Evolutionary conservation across 2,329 filamentous ascomycete species (phyloP).

Genomic region (Metarhizium robertsii): DNA sequence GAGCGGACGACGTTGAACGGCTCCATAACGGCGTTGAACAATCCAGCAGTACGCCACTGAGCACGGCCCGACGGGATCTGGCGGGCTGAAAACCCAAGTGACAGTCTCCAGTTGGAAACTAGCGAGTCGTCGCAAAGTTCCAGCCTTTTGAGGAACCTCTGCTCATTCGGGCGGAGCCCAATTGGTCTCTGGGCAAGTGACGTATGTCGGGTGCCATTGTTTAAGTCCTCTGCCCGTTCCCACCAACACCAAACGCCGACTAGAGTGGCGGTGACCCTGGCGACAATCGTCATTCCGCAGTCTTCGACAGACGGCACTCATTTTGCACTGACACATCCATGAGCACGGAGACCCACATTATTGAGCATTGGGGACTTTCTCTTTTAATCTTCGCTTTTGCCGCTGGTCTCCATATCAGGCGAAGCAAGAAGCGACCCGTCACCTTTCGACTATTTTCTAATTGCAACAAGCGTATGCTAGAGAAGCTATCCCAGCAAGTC

Average conservation of each 20-base stretch:
- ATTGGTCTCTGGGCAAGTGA: slow-evolving; percentile 3
- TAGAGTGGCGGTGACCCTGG: slow-evolving; percentile 5
- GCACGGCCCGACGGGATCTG: slow-evolving; percentile 1
- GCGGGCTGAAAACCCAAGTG: not conserved
- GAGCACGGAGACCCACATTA: not conserved
- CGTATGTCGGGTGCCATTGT: slow-evolving; percentile 5
- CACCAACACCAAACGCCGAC: not conserved
- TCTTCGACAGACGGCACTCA: not conserved
- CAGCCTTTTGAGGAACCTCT: not conserved
- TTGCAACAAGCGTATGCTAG: not conserved
- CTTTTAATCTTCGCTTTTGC: not conserved
- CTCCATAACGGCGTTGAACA: not conserved
- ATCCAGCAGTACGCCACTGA: not conserved
- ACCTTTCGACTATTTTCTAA: not conserved
- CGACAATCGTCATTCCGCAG: slow-evolving; percentile 9
- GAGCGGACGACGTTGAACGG: not conserved
- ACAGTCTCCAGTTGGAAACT: not conserved
- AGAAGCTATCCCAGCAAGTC: not conserved
- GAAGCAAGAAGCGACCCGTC: not conserved
- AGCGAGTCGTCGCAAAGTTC: slow-evolving; percentile 3
- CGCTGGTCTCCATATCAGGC: not conserved
- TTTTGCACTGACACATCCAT: not conserved
- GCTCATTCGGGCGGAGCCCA: not conserved
- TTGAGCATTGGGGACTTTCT: not conserved
- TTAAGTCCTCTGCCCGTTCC: not conserved